A percentile compares a stretch with the other conserved stretches of the same genome.
Evolutionary conservation across 805 yeast species (phyloP).

Genomic region (Kluyveromyces aestuarii): DNA sequence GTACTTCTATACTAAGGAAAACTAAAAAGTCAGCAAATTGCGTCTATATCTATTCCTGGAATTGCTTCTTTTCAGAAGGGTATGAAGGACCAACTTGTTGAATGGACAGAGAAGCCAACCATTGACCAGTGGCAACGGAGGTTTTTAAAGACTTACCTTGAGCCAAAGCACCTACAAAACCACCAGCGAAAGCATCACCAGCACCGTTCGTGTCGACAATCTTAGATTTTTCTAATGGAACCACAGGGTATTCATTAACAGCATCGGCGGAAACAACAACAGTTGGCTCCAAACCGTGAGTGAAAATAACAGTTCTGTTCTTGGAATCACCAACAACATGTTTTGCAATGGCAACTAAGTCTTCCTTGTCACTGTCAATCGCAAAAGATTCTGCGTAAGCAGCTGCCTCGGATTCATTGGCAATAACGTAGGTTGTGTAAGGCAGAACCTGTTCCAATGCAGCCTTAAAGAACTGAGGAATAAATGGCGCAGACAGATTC

Average conservation of each 20-base stretch:
- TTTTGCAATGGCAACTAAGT: slow-evolving; percentile 72
- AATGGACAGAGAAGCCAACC: slow-evolving; percentile 89
- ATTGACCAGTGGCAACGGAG: slow-evolving; percentile 78
- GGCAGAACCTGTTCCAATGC: slow-evolving; percentile 72
- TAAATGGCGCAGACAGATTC: slow-evolving; percentile 95
- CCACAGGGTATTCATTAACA: slow-evolving; percentile 51
- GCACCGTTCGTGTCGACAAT: slow-evolving; percentile 96
- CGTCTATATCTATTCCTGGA: slow-evolving; percentile 18
- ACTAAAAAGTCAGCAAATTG: not conserved
- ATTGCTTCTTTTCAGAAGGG: slow-evolving; percentile 67
- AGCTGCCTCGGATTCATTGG: slow-evolving; percentile 96
- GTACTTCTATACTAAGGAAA: too few species aligned
- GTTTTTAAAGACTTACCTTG: slow-evolving; percentile 55
- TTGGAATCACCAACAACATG: slow-evolving; percentile 51
- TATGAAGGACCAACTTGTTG: slow-evolving; percentile 93
- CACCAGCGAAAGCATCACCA: slow-evolving; percentile 97
- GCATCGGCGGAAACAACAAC: slow-evolving; percentile 56
- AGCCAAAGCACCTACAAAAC: slow-evolving; percentile 84
- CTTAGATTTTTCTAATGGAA: slow-evolving; percentile 53
- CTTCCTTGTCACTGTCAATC: slow-evolving; percentile 37
- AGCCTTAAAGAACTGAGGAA: slow-evolving; percentile 91
- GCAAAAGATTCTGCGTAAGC: slow-evolving; percentile 86
- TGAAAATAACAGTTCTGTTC: slow-evolving; percentile 83
- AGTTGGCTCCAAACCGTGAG: slow-evolving; percentile 93
- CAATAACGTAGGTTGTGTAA: slow-evolving; percentile 84